Evolutionary conservation across 179 eudicot species (phyloP).

Genomic region (Beta macrorhiza): DNA sequence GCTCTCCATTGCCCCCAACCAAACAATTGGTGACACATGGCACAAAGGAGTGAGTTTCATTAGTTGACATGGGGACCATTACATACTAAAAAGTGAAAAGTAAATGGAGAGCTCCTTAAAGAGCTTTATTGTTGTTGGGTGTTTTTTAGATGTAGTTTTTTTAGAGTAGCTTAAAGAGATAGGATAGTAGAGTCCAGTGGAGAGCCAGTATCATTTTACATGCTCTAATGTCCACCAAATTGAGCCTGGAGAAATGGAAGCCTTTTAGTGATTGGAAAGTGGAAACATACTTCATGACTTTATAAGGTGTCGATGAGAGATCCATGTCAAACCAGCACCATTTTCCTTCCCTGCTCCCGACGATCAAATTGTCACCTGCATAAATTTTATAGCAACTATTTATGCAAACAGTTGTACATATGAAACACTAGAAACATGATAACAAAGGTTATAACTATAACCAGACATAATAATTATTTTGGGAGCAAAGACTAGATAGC

Average conservation of each 20-base stretch:
- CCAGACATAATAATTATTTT: background rate
- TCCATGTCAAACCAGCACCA: slow-evolving; percentile 99
- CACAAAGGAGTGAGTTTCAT: no score
- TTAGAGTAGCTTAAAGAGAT: no score
- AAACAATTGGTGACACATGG: no score
- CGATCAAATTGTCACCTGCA: slow-evolving; percentile 94
- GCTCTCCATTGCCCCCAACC: no score
- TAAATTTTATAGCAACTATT: background rate
- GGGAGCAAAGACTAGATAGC: slow-evolving; percentile 5
- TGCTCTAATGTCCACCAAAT: background rate
- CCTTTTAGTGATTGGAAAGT: background rate
- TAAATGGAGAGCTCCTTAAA: no score
- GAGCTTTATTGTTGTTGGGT: no score
- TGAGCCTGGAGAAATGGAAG: background rate
- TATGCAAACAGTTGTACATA: background rate
- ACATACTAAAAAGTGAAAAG: no score
- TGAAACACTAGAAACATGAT: background rate
- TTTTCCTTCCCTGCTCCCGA: slow-evolving; percentile 96
- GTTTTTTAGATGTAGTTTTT: no score
- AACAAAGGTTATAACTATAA: background rate
- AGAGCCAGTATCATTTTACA: no score
- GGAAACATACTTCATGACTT: slow-evolving; percentile 58
- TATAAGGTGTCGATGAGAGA: slow-evolving; percentile 76
- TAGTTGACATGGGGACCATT: no score
- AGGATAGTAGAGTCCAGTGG: no score